These are phyloP conservation scores for Colletotrichum gloeosporioides DNA, from an alignment of 2,329 filamentous ascomycete genomes.

Conservation along the genomic window DNA sequence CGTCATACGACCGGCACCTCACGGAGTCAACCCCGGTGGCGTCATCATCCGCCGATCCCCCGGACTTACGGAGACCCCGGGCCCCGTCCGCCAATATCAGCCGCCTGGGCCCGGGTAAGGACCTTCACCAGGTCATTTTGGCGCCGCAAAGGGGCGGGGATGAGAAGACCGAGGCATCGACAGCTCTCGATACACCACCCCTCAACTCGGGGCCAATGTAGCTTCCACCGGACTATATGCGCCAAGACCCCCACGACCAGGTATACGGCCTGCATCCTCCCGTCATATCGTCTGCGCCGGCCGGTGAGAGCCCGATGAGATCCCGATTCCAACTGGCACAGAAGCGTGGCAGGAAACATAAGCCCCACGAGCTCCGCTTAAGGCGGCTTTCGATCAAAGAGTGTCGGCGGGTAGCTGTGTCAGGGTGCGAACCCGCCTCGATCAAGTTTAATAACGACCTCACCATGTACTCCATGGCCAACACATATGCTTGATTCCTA, in stretches of 20 bases:
- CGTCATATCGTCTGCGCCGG: background rate
- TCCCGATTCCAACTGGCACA: background rate
- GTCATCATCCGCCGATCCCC: background rate
- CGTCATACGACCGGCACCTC: background rate
- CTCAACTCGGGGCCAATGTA: background rate
- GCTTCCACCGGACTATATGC: background rate
- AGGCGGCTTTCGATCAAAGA: background rate
- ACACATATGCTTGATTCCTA: background rate
- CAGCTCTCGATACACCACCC: rapidly evolving
- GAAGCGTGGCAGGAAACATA: background rate
- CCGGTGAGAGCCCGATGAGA: background rate
- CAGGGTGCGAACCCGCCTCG: background rate
- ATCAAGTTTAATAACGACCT: slow-evolving; percentile 4
- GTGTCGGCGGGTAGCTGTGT: background rate
- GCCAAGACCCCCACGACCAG: background rate
- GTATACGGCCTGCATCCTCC: background rate
- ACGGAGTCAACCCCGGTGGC: background rate
- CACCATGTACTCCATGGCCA: background rate
- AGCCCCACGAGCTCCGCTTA: slow-evolving; percentile 7
- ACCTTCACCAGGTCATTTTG: background rate
- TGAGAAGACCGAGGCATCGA: background rate
- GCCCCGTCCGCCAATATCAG: background rate
- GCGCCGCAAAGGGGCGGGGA: background rate
- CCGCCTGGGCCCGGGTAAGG: background rate
- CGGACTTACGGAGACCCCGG: background rate